These are phyloP conservation scores for Triangularia verruculosa DNA, from an alignment of 2,329 filamentous ascomycete species.

Conservation along the genomic window DNA sequence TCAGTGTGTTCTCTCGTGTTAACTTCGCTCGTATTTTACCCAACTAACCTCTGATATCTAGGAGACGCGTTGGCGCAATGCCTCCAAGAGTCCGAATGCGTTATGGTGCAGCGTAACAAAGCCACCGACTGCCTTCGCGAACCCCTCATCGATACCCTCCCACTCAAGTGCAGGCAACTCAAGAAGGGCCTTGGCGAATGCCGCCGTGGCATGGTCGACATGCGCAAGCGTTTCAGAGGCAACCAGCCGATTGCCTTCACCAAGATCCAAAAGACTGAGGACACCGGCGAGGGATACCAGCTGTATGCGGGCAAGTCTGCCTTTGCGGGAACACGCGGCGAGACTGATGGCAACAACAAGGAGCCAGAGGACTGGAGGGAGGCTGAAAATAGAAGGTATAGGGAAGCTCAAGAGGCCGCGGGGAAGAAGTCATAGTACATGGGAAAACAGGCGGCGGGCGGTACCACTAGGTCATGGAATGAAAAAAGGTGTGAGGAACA, in stretches of 20 bases:
- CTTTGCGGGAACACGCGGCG: conserved; percentile 61
- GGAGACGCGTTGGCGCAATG: conserved; percentile 90
- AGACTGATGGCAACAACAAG: conserved; percentile 66
- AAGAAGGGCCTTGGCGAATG: conserved; percentile 92
- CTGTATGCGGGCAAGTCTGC: conserved; percentile 76
- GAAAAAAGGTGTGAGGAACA: neutral
- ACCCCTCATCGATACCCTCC: conserved; percentile 77
- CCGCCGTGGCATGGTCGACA: conserved; percentile 94
- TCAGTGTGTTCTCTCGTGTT: conserved; percentile 60
- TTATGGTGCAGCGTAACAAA: conserved; percentile 84
- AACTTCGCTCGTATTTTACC: neutral
- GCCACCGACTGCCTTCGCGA: conserved; percentile 84
- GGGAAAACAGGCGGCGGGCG: neutral
- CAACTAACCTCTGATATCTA: conserved; percentile 38
- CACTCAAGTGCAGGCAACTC: conserved; percentile 85
- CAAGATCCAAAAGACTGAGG: conserved; percentile 59
- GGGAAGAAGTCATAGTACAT: conserved; percentile 21
- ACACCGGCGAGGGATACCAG: conserved; percentile 59
- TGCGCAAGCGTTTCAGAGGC: conserved; percentile 96
- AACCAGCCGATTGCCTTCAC: conserved; percentile 78
- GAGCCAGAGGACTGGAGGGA: conserved; percentile 61
- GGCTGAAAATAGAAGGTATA: conserved; percentile 61
- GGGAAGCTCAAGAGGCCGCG: conserved; percentile 34
- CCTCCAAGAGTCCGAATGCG: conserved; percentile 93
- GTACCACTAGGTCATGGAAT: neutral